These are phyloP conservation scores for Candida xiaguanensis DNA, from an alignment of 805 yeast genomes.

Conservation along the genomic window DNA sequence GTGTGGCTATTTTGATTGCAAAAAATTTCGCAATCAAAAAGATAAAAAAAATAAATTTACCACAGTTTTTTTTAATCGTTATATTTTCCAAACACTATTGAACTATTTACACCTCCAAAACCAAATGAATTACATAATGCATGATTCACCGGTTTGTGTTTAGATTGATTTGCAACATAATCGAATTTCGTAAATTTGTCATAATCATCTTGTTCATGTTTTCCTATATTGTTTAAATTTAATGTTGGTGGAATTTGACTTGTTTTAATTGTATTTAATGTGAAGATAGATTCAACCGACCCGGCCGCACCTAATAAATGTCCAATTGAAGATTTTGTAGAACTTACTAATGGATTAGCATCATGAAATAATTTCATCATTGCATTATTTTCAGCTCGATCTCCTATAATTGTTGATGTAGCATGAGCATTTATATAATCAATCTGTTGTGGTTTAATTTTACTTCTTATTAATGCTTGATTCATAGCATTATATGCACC, in stretches of 20 bases:
- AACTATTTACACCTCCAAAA: slow-evolving; percentile 93
- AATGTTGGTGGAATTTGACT: slow-evolving; percentile 73
- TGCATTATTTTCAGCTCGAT: slow-evolving; percentile 80
- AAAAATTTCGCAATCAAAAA: slow-evolving; percentile 3
- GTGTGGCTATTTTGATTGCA: neutral
- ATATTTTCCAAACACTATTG: slow-evolving; percentile 48
- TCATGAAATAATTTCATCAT: slow-evolving; percentile 48
- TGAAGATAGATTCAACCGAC: slow-evolving; percentile 82
- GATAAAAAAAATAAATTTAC: neutral
- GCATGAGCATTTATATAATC: slow-evolving; percentile 95
- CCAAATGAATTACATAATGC: slow-evolving; percentile 93
- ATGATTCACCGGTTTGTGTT: slow-evolving; percentile 37
- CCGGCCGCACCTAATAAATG: slow-evolving; percentile 97
- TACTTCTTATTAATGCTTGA: slow-evolving; percentile 59
- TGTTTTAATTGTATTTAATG: slow-evolving; percentile 60
- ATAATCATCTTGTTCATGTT: slow-evolving; percentile 41
- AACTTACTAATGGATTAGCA: slow-evolving; percentile 50
- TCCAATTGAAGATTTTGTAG: slow-evolving; percentile 91
- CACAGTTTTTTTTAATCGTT: neutral
- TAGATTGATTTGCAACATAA: slow-evolving; percentile 52
- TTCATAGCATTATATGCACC: slow-evolving; percentile 86
- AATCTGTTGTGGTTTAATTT: slow-evolving; percentile 44
- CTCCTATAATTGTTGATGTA: slow-evolving; percentile 88
- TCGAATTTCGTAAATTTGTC: slow-evolving; percentile 46
- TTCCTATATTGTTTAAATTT: slow-evolving; percentile 57